Conservation (phyloP, 306 rosid genomes). For the Glycine tomentella region DNA sequence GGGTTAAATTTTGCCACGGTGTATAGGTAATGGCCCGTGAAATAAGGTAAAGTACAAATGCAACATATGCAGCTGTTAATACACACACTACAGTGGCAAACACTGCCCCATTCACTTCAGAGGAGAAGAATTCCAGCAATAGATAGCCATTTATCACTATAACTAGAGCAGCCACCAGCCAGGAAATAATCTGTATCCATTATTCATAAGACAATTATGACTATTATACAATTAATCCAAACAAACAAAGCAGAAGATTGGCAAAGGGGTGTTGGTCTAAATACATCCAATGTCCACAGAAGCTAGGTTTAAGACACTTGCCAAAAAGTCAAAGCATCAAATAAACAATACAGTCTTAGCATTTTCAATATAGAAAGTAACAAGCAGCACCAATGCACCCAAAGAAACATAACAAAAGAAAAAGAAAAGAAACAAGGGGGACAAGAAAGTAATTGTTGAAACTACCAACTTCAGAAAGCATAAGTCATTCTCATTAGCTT, state of each 20-base stretch:
- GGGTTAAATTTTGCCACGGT: conserved; percentile 53
- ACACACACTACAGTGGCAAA: conserved; percentile 46
- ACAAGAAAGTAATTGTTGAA: not conserved
- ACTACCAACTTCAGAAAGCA: not conserved
- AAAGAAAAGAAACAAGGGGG: not conserved
- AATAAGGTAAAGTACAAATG: conserved; percentile 81
- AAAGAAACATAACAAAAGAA: no score
- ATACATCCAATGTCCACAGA: conserved; percentile 26
- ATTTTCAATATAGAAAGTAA: conserved; percentile 33
- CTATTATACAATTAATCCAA: conserved; percentile 18
- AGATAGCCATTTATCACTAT: conserved; percentile 92
- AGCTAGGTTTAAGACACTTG: conserved; percentile 1
- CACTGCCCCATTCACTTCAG: conserved; percentile 70
- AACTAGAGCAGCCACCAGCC: conserved; percentile 94
- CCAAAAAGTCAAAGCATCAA: conserved; percentile 24
- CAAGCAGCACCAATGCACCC: not conserved
- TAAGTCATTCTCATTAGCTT: no score
- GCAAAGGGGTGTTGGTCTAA: conserved; percentile 9
- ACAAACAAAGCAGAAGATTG: conserved; percentile 26
- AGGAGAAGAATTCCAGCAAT: conserved; percentile 75
- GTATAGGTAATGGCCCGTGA: conserved; percentile 53
- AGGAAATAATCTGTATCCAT: conserved; percentile 64
- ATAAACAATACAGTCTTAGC: conserved; percentile 16
- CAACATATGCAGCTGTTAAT: conserved; percentile 69
- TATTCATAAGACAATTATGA: conserved; percentile 30